These are phyloP conservation scores for Akanthomyces dipterigenus DNA, from an alignment of 2,329 filamentous ascomycete species.

Conservation along the genomic window DNA sequence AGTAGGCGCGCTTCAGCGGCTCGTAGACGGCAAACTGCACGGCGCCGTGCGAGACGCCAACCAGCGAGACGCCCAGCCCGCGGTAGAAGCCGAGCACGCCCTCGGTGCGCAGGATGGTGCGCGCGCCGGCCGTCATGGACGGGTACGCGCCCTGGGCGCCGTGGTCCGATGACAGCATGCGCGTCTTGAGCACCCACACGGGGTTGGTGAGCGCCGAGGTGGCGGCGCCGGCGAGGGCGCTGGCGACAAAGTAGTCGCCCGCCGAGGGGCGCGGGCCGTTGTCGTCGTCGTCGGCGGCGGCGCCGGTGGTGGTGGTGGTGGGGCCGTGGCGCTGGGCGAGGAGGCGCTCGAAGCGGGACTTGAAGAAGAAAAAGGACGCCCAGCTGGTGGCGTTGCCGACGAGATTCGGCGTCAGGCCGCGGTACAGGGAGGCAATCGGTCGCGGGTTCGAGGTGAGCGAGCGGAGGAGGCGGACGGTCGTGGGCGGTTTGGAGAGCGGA, in stretches of 20 bases:
- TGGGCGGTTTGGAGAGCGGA: constrained; percentile 32
- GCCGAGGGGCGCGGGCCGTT: constrained; percentile 38
- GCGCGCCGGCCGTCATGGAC: constrained; percentile 65
- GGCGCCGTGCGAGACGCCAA: constrained; percentile 86
- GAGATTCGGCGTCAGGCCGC: constrained; percentile 83
- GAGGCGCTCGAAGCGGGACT: constrained; percentile 46
- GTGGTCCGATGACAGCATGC: constrained; percentile 84
- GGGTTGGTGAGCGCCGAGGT: constrained; percentile 87
- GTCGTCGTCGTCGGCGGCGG: not conserved
- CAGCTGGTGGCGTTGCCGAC: constrained; percentile 86
- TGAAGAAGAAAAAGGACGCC: constrained; percentile 86
- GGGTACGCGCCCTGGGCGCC: constrained; percentile 71
- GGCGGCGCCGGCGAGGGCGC: constrained; percentile 60
- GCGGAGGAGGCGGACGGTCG: constrained; percentile 47
- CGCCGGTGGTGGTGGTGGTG: not conserved
- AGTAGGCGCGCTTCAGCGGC: constrained; percentile 50
- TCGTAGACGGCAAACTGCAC: constrained; percentile 97
- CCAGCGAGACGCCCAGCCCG: constrained; percentile 71
- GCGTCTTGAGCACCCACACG: constrained; percentile 96
- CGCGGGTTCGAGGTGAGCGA: constrained; percentile 42
- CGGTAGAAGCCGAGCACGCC: constrained; percentile 79
- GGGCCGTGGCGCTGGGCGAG: constrained; percentile 25
- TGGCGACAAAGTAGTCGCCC: constrained; percentile 75
- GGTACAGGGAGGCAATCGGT: constrained; percentile 68
- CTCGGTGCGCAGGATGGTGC: constrained; percentile 61